Evolutionary conservation across 2,329 filamentous ascomycete genomes (phyloP), one percentile per base, ranked within the genome.

Genomic region (Plenodomus lindquistii): DNA sequence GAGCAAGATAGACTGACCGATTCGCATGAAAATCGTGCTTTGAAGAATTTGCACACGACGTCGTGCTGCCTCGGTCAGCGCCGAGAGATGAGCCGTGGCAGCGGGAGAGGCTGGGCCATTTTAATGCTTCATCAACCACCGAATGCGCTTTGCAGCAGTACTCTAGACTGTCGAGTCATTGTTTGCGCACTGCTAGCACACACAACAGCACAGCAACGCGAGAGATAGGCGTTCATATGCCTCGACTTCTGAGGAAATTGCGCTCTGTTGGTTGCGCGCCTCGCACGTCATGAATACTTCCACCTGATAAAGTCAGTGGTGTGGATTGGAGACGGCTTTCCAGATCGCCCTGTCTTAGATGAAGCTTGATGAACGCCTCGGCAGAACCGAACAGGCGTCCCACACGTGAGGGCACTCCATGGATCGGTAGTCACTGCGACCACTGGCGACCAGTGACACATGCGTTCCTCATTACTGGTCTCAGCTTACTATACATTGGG

Each of bases 281-380:
- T 31, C 6, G 11, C 27, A 35, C 38, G 40, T 47, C 17, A 47
- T 20, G 39, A 37, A 5, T 37, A 34, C 38, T 35, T 40, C 40
- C 18, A 24, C 27, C 24, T 48, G 48, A 51, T 44, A 48, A 37
- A 42, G 31, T 27, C 40, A 39, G 22, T 17, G 37, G n/a, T 27
- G 44, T 37, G 48, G 44, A 51, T 44, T 51, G 48, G 48, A 44
- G 37, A 40, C 38, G 17, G 18, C 16, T 17, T 17, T 31, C 27
- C 4, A 20, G 40, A 38, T 48, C 19, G 39, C 15, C 47, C 24
- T 37, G 7, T 40, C 48, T 37, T 51, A 51, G 38, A 46, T 46
- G 41, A 46, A 46, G 43, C 43, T 42, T 41, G 24, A 42, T 29
- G 36, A 39, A 44, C 40, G 24, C 34, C 20, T 44, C 35, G 29